Evolutionary conservation across 768 basidiomycete species (phyloP), one percentile per base, ranked within the genome.

Genomic region (Chalciporus pseudorubinellus): DNA sequence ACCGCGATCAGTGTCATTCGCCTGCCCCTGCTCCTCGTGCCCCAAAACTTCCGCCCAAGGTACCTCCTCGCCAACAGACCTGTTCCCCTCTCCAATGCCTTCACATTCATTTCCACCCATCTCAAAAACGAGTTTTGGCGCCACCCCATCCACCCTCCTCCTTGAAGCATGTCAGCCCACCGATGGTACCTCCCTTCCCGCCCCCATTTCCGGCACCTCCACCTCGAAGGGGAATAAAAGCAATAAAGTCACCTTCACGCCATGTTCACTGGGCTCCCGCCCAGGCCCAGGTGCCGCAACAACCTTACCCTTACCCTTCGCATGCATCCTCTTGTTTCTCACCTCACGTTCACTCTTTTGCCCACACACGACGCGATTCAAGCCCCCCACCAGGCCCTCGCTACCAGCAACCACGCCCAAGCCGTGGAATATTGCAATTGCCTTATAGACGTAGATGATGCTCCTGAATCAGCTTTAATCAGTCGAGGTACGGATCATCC

Each of bases 191-290:
- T 24, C 50, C 65, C 0, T 61, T 55, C 39, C 63, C 63, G 3
- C 57, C 34, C n/a, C 34, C 34, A 6, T 36, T 7, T 36, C 34
- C 16, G n/a, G n/a, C n/a, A 16, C 34, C 14, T 3, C 6, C 59
- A 6, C 65, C 64, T 50, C 59, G 59, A 26, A 59, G 62, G 8
- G 53, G 26, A 24, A 14, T 50, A 1, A 57, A 31, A 42, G 53
- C 26, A 20, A 12, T 51, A 1, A 57, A 31, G 39, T 28, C 48
- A 10, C 61, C 55, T 19, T 47, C 62, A 31, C 48, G 65, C 28
- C 64, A 62, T 44, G 64, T 65, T 5, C 64, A 65, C 51, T 65
- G 64, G 64, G 65, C 60, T 1, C 64, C 64, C 20, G 62, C 65
- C n/a, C 64, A 65, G 46, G 65, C 62, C 1, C 54, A 62, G 9